Conservation (phyloP, 345 rosid species). For the Garcia nutans region DNA sequence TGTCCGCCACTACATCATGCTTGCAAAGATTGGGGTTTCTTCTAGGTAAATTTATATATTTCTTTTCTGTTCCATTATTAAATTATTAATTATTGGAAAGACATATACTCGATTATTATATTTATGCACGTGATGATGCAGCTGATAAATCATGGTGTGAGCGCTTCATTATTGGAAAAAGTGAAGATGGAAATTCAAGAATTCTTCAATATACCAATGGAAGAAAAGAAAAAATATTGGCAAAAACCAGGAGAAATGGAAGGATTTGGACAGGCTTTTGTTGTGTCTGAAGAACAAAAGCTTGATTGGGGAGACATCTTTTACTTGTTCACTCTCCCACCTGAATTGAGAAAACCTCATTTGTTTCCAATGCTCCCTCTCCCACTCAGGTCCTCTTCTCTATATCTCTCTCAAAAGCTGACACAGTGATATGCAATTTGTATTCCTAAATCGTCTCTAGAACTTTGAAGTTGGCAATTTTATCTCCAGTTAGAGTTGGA, state of each 20-base stretch:
- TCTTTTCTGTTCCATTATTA: too few species aligned
- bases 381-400: constrained; percentile 4
- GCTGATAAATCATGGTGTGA: constrained; percentile 24
- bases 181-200: constrained; percentile 18
- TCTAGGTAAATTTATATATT: not conserved
- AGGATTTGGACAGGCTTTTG: constrained; percentile 20
- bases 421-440: not conserved
- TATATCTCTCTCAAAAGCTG: not conserved
- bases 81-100: too few species aligned
- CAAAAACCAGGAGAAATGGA: constrained; percentile 15
- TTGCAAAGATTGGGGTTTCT: constrained; percentile 23
- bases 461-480: too few species aligned
- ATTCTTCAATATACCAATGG: constrained; percentile 15
- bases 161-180: constrained; percentile 6
- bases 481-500: too few species aligned
- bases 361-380: constrained; percentile 16
- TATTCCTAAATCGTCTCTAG: too few species aligned
- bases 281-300: constrained; percentile 14
- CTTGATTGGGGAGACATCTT: constrained; percentile 28
- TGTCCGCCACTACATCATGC: too few species aligned
- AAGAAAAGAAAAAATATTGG: constrained; percentile 20
- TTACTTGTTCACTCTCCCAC: constrained; percentile 13
- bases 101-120: too few species aligned
- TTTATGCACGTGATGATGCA: not conserved
- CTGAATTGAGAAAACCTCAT: constrained; percentile 9